Conservation (phyloP, 352 stramenopile species). For the Phytophthora fragariae region DNA sequence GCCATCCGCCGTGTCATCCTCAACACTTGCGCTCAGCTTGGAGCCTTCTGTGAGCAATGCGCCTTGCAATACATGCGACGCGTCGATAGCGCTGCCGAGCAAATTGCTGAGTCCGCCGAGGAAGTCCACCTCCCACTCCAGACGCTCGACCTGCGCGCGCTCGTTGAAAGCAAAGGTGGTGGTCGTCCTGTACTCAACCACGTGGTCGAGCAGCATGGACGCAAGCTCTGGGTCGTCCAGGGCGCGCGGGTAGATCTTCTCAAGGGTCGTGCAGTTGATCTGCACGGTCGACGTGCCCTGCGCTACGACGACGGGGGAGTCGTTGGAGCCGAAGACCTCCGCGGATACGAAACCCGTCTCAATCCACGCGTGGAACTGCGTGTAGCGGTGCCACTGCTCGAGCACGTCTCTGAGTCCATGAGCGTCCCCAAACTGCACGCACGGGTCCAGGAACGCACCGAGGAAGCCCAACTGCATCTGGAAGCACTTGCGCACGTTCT, state of each 20-base stretch:
- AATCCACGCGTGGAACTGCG: conserved; percentile 61
- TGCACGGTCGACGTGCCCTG: conserved; percentile 42
- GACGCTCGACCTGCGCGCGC: conserved; percentile 46
- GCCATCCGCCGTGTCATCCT: conserved; percentile 35
- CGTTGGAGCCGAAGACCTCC: conserved; percentile 53
- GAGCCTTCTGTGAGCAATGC: conserved; percentile 41
- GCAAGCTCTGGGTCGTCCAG: conserved; percentile 51
- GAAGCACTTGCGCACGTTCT: conserved; percentile 56
- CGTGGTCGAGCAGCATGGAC: conserved; percentile 39
- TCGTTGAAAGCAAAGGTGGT: conserved; percentile 58
- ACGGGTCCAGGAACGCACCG: conserved; percentile 48
- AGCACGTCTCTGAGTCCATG: conserved; percentile 52
- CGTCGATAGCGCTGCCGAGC: conserved; percentile 38
- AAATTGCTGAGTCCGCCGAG: conserved; percentile 43
- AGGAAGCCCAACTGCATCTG: conserved; percentile 67
- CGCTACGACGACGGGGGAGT: conserved; percentile 67
- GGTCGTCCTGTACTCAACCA: conserved; percentile 48
- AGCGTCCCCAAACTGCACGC: conserved; percentile 47
- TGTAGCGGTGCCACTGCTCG: conserved; percentile 72
- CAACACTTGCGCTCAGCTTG: conserved; percentile 36
- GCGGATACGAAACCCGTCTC: conserved; percentile 42
- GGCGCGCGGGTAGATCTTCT: conserved; percentile 55
- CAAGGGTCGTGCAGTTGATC: conserved; percentile 48
- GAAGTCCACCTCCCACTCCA: conserved; percentile 57
- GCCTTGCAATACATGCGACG: conserved; percentile 35